Evolutionary conservation across 305 asterid genomes (phyloP).

Genomic region (Fraxinus nigra): DNA sequence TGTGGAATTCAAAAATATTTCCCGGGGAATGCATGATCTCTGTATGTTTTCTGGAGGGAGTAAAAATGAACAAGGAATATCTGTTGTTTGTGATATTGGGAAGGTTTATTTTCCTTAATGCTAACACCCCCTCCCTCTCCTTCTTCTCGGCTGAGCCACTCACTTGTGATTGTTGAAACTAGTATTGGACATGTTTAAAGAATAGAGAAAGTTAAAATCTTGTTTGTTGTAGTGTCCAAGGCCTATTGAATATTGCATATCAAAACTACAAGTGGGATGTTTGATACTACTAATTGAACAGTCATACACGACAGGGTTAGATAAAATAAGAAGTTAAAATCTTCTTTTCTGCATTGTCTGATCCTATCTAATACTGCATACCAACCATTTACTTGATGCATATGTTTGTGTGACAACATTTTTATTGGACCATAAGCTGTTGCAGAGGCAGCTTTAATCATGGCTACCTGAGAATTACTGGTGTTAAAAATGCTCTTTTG

Average conservation of each 20-base stretch:
- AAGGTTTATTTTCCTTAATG: conserved; percentile 46
- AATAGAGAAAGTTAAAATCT: not conserved
- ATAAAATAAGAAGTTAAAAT: not conserved
- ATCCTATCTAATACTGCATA: not conserved
- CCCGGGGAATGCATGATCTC: conserved; percentile 83
- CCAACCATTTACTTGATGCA: not conserved
- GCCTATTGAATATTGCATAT: too few relatives aligned
- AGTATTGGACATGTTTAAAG: too few relatives aligned
- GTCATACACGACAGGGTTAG: not conserved
- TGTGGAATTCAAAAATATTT: conserved; percentile 78
- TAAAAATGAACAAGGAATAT: conserved; percentile 91
- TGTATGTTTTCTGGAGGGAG: conserved; percentile 99
- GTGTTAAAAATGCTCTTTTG: not conserved
- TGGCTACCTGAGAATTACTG: not conserved
- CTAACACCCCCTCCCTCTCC: not conserved
- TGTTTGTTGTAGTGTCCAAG: not conserved
- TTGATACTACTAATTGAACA: not conserved
- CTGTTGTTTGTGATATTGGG: conserved; percentile 79
- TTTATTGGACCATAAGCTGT: not conserved
- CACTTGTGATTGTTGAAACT: not conserved
- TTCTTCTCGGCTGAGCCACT: not conserved
- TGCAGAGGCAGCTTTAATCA: not conserved
- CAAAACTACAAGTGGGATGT: not conserved
- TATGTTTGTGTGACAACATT: not conserved
- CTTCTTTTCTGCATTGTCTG: not conserved